phyloP scores from a whole-genome alignment of 192 early-diverging fungal species.

The Umbelopsis ramanniana region DNA sequence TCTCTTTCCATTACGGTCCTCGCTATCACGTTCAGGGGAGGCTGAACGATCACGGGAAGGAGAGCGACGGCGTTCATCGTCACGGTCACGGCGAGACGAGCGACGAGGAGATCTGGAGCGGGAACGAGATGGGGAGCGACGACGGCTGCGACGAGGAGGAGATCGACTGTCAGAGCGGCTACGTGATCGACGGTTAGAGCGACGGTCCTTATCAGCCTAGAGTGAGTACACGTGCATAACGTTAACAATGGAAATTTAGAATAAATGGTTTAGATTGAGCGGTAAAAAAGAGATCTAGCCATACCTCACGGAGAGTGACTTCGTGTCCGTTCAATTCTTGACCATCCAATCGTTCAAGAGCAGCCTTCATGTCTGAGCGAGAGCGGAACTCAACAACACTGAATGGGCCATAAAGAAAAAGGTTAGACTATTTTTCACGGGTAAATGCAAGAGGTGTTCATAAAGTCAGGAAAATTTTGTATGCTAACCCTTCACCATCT shows the following conservation, averaged over 20 bases:
- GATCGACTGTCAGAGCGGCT: conserved; percentile 39
- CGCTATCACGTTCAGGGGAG: conserved; percentile 26
- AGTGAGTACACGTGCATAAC: not conserved
- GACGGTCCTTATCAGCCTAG: conserved; percentile 21
- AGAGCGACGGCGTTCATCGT: conserved; percentile 26
- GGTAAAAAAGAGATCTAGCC: conserved; percentile 26
- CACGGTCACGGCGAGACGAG: conserved; percentile 21
- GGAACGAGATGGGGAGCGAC: conserved; percentile 53
- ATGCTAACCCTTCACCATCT: conserved; percentile 78
- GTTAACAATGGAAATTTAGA: conserved; percentile 49
- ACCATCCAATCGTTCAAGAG: conserved; percentile 83
- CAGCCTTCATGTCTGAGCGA: conserved; percentile 81
- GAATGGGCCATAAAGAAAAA: conserved; percentile 22
- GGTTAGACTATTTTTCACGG: not conserved
- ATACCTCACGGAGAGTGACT: conserved; percentile 70
- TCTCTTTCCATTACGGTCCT: not conserved
- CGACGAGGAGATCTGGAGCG: conserved; percentile 42
- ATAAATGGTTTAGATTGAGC: conserved; percentile 35
- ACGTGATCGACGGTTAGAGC: conserved; percentile 55
- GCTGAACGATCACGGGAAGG: conserved; percentile 27
- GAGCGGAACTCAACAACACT: conserved; percentile 91
- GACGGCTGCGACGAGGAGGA: conserved; percentile 44
- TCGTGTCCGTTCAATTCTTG: conserved; percentile 70
- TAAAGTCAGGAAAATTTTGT: not conserved
- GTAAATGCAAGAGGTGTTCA: not conserved